Base-by-base conservation (phyloP, 768 basidiomycete species). In the Leccinum olivaceopallidum region DNA sequence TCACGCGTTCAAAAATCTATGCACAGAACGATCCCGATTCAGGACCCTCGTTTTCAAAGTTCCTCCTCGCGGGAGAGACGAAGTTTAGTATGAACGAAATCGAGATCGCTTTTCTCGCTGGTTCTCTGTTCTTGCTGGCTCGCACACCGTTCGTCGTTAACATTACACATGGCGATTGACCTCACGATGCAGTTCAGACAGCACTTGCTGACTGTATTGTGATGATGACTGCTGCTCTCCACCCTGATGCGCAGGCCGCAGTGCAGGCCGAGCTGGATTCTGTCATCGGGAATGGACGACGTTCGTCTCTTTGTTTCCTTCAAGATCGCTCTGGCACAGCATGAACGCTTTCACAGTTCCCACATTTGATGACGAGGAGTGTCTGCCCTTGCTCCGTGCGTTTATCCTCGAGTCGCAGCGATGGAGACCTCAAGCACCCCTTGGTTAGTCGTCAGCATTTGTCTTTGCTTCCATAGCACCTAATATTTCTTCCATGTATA, bases 91-190 rank as follows among this genome's bases (percentile, higher is more conserved):
- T 85, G 6, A 73, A 80, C 3, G 78, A 83, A 59, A 73, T 78
- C 49, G 83, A 87, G 61, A 77, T 78, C 2, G 80, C 84, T 0
- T 87, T 85, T 66, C 77, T 87, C 18, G 82, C 81, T 1, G 85
- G 85, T 0, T 76, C 77, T 24, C 78, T 85, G 75, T 85, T 85
- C 63, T 79, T 42, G 85, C 83, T 28, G 83, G 84, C 1, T 78
- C 79, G 1, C 83, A 85, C 60, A 85, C 85, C 5, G 76, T 74
- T 52, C 8, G 69, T 30, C 18, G 14, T 48, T 34, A 18, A 53
- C 12, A 14, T 9, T 6, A 48, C 18, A 18, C n/a, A 12, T n/a
- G 13, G 16, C 5, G 2, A 1, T 36, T 1, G 36, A 28, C 6
- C 39, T 59, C 6, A 56, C 4, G 9, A 28, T 10, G 6, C 14